Conservation (phyloP, 1,284 basidiomycete genomes). For the Cryptococcus wingfieldii region DNA sequence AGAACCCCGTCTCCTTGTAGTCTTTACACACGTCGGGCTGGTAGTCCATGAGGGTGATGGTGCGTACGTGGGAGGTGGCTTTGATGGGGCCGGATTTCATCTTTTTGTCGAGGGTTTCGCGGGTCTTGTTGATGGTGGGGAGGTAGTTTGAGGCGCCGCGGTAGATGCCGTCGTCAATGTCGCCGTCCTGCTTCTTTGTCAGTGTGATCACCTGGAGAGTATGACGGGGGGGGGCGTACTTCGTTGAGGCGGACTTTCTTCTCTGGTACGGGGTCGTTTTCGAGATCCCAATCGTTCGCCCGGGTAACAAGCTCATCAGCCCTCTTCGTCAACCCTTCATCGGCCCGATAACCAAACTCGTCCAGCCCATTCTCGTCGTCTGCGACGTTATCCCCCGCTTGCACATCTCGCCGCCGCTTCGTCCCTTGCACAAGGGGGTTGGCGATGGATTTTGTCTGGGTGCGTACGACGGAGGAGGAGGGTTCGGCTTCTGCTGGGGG, state of each 20-base stretch:
- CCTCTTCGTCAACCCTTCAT: conserved; percentile 29
- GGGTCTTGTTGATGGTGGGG: conserved; percentile 71
- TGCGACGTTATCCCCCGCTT: conserved; percentile 50
- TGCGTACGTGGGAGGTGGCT: conserved; percentile 77
- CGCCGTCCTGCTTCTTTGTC: conserved; percentile 38
- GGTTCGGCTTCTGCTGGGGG: conserved; percentile 48
- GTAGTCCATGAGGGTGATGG: conserved; percentile 94
- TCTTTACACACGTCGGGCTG: conserved; percentile 99
- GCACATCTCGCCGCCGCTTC: conserved; percentile 68
- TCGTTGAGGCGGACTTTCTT: conserved; percentile 45
- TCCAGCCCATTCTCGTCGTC: conserved; percentile 52
- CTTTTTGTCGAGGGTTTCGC: conserved; percentile 67
- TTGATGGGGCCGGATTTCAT: conserved; percentile 85
- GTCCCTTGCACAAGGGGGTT: conserved; percentile 79
- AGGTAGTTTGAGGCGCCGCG: conserved; percentile 77
- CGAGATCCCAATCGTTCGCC: conserved; percentile 50
- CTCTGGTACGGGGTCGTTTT: conserved; percentile 23
- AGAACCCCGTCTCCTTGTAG: conserved; percentile 99
- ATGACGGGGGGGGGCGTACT: conserved; percentile 16
- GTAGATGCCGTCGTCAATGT: conserved; percentile 78
- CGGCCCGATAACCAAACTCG: conserved; percentile 55
- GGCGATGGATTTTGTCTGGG: conserved; percentile 60
- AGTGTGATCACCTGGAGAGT: not conserved
- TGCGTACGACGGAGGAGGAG: conserved; percentile 59
- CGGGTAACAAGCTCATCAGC: conserved; percentile 48